phyloP scores from a whole-genome alignment of 106 monocot genomes.

The Allium sativum region DNA sequence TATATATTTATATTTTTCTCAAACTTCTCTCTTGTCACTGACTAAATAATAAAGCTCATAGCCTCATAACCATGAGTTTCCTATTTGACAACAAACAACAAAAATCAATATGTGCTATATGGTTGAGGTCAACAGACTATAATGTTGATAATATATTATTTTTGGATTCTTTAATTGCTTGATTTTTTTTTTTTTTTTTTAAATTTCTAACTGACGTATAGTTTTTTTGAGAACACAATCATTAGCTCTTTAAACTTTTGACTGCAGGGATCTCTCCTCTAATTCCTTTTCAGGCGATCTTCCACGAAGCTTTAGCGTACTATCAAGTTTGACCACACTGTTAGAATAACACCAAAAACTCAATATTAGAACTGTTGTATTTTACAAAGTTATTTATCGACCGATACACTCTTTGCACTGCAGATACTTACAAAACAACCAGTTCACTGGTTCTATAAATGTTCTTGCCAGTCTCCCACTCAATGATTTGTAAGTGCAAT shows the following conservation, averaged over 20 bases:
- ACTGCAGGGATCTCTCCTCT: conserved; percentile 60
- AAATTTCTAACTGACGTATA: no score
- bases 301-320: conserved; percentile 40
- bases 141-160: no score
- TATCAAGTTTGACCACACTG: conserved; percentile 46
- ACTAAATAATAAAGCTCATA: no score
- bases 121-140: no score
- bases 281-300: conserved; percentile 53
- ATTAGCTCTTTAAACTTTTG: neutral
- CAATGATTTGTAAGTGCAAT: conserved; percentile 50
- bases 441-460: conserved; percentile 72
- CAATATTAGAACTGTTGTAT: neutral
- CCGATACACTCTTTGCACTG: conserved; percentile 5
- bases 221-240: no score
- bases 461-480: conserved; percentile 65
- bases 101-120: no score
- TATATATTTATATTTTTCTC: no score
- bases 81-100: no score
- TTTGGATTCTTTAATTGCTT: no score
- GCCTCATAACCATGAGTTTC: no score
- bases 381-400: neutral
- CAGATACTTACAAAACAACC: conserved; percentile 82
- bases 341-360: conserved; percentile 17
- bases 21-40: no score
- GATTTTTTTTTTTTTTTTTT: no score